Percentiles rank a stretch among this genome's conserved stretches.
phyloP scores from a whole-genome alignment of 2,329 filamentous ascomycete genomes.

The Teratosphaeria pseudoeucalypti region DNA sequence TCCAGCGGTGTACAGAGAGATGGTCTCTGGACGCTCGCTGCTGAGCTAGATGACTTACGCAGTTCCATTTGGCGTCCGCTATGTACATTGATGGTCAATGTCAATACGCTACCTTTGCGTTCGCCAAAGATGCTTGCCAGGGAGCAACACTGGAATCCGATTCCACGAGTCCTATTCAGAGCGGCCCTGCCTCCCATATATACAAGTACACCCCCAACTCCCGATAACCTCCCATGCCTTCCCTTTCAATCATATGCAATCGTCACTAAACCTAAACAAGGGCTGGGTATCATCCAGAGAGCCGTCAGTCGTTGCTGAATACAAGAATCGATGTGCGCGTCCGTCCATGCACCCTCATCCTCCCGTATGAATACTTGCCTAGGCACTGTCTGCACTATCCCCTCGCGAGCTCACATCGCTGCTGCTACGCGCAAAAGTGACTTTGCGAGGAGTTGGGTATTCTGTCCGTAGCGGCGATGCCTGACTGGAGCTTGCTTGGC shows the following conservation, averaged over 20 bases:
- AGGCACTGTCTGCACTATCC: not conserved
- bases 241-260: not conserved
- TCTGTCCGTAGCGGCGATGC: slow-evolving; percentile 16
- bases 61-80: not conserved
- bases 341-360: not conserved
- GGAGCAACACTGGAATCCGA: not conserved
- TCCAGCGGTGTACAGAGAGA: too few relatives aligned
- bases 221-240: not conserved
- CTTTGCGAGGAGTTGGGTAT: slow-evolving; percentile 14
- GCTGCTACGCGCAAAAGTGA: slow-evolving; percentile 20
- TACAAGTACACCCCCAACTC: not conserved
- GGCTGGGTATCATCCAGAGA: not conserved
- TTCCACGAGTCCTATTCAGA: not conserved
- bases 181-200: not conserved
- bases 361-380: not conserved
- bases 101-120: not conserved
- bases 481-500: slow-evolving; percentile 12
- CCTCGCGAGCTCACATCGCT: slow-evolving; percentile 10
- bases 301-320: not conserved
- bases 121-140: not conserved
- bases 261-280: not conserved
- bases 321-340: not conserved
- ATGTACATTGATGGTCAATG: not conserved
- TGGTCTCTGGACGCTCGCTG: not conserved
- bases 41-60: not conserved